Evolutionary conservation across 179 eudicot species (phyloP), one percentile per base, ranked within the genome.

Genomic region (Silene noctiflora): DNA sequence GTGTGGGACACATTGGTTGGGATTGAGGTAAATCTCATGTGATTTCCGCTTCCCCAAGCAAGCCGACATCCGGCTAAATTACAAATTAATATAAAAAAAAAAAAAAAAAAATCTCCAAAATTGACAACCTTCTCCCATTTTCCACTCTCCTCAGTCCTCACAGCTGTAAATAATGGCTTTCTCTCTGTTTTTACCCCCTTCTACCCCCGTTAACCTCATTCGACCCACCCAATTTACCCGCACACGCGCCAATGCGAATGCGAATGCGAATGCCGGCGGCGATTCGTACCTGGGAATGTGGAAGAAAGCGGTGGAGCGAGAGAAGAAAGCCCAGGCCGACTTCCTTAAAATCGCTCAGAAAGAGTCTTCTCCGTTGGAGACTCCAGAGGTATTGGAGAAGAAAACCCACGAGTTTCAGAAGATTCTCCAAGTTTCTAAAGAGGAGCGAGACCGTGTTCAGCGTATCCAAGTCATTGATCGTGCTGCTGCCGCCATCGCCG

Each of bases 401-500:
- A 93, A 83, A 86, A 90, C 80, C 48, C 71, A 35, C 4, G 97
- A 90, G 83, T 93, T 93, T 70, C 71, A 80, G 84, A 91, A 88
- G 85, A 83, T 93, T 81, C 86, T 91, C 2, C 82, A 90, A 75
- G 93, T 93, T 58, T 55, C 91, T 2, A 75, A 65, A 20, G 98
- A 91, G 78, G 93, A 89, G 79, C 84, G 98, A 51, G 95, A 93
- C 74, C 85, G 87, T 55, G 80, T 86, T 11, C 98, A 93, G 88
- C 81, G 91, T 53, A 77, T 91, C 84, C 98, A 93, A 88, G 91
- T 93, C 16, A 86, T 93, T 79, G 98, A 93, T 85, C 88, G 98
- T 39, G 98, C 98, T 22, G 89, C 91, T 6, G 98, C 98, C 1
- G 98, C 97, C 7, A 87, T 93, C 22, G 91, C 98, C 0, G 98